Evolutionary conservation across 768 basidiomycete genomes (phyloP).

Genomic region (Calvatia gigantea): DNA sequence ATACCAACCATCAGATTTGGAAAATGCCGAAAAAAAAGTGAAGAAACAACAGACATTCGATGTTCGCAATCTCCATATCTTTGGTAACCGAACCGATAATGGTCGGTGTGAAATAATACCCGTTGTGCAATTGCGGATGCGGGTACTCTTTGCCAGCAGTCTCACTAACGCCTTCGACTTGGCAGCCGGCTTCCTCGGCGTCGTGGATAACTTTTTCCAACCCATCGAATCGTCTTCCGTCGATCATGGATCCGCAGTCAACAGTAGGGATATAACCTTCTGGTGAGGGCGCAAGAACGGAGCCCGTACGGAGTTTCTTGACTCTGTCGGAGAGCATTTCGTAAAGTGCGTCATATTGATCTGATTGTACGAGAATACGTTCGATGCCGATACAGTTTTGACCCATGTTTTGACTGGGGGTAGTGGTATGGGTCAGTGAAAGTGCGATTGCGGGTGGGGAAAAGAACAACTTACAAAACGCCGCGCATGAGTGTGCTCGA

Average conservation of each 20-base stretch:
- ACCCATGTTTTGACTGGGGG: constrained; percentile 78
- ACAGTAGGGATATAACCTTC: constrained; percentile 71
- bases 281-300: constrained; percentile 61
- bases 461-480: constrained; percentile 64
- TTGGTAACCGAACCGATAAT: constrained; percentile 75
- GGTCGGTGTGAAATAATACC: constrained; percentile 84
- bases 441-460: neutral
- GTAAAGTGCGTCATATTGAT: constrained; percentile 75
- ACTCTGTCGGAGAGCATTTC: constrained; percentile 61
- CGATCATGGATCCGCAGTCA: constrained; percentile 90
- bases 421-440: neutral
- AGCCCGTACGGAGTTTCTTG: constrained; percentile 69
- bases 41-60: constrained; percentile 61
- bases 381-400: constrained; percentile 99
- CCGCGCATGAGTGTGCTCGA: constrained; percentile 85
- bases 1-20: constrained; percentile 4
- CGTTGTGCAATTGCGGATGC: constrained; percentile 68
- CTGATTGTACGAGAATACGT: constrained; percentile 79
- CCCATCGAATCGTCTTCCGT: constrained; percentile 61
- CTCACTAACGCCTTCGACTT: constrained; percentile 38
- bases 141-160: constrained; percentile 51
- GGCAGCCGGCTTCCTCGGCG: constrained; percentile 69
- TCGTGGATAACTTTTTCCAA: constrained; percentile 67
- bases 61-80: constrained; percentile 71
- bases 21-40: neutral